Conservation (phyloP, 768 basidiomycete species). For the Coprinopsis marcescibilis region DNA sequence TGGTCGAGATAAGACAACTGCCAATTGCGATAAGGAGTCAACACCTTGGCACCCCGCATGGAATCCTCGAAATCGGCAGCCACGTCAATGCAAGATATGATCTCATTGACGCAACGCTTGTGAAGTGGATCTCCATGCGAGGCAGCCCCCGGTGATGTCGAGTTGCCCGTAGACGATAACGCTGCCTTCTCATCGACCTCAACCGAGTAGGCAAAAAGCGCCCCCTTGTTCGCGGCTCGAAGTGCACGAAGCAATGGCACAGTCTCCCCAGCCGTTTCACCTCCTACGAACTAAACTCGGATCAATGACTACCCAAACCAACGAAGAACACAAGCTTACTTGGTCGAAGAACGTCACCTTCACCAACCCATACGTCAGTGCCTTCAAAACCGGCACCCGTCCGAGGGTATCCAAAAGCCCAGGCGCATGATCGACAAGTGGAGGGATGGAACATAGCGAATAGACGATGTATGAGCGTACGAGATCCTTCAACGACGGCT, state of each 20-base stretch:
- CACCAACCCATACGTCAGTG: conserved; percentile 63
- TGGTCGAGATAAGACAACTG: not conserved
- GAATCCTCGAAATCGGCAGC: conserved; percentile 76
- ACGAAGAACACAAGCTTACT: conserved; percentile 31
- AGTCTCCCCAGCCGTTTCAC: conserved; percentile 68
- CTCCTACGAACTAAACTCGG: conserved; percentile 74
- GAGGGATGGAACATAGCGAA: conserved; percentile 70
- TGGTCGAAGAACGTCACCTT: conserved; percentile 83
- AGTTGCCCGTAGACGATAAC: conserved; percentile 7
- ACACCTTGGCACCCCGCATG: conserved; percentile 19
- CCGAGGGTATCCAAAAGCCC: conserved; percentile 48
- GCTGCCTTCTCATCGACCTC: conserved; percentile 53
- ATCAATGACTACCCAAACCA: not conserved
- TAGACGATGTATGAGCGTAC: conserved; percentile 79
- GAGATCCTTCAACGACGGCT: conserved; percentile 11
- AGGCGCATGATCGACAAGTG: conserved; percentile 72
- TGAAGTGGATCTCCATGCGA: conserved; percentile 31
- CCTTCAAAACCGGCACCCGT: conserved; percentile 52
- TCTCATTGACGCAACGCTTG: conserved; percentile 68
- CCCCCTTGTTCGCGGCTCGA: conserved; percentile 64
- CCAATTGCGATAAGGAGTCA: conserved; percentile 2
- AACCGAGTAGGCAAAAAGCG: conserved; percentile 78
- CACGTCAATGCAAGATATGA: conserved; percentile 68
- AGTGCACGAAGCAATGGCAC: conserved; percentile 59
- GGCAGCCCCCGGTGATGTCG: conserved; percentile 2